Base-by-base conservation (phyloP, 805 yeast species). In the Candida fluviatilis region DNA sequence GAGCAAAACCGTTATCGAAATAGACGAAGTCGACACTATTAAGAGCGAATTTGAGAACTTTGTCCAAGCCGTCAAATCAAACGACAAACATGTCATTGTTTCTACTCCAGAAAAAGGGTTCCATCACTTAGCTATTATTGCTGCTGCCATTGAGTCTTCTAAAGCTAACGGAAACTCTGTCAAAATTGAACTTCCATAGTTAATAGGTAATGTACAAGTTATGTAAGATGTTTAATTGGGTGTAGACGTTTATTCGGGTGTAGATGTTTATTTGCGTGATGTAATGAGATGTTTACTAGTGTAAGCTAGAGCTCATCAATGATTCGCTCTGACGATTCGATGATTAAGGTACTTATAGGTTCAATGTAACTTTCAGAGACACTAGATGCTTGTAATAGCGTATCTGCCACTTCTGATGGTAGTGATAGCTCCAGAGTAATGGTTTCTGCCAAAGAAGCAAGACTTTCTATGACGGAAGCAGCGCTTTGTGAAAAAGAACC, bases 71-170 rank as follows among this genome's bases (percentile, higher is more conserved):
- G 81, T 84, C 19, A 46, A 54, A 18, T 65, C 71, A 40, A 75
- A 77, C 46, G 87, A 85, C 58, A 84, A 84, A 62, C 52, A 66
- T 3, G 46, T 76, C 38, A 61, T 82, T 36, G 64, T 55, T 29
- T 75, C 76, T 30, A 71, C 80, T n/a, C 95, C 96, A 18, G 82
- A 76, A 46, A 74, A 69, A 45, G 88, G 95, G 4, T 90, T 84
- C 80, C 96, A 90, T 62, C 98, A 91, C 61, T 77, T 90, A 59
- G 96, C 96, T 5, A 76, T 87, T 49, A 78, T 91, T 41, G 95
- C 78, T 39, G 98, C 96, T 18, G 84, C 86, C 42, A 63, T 91
- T 26, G 82, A 83, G 47, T 82, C 93, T 41, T 76, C 87, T 27
- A 49, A 64, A 13, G 60, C 71, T 24, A 65, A 71, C 39, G 86